phyloP scores from a whole-genome alignment of 768 basidiomycete species.

The Chalciporus pseudorubinellus region DNA sequence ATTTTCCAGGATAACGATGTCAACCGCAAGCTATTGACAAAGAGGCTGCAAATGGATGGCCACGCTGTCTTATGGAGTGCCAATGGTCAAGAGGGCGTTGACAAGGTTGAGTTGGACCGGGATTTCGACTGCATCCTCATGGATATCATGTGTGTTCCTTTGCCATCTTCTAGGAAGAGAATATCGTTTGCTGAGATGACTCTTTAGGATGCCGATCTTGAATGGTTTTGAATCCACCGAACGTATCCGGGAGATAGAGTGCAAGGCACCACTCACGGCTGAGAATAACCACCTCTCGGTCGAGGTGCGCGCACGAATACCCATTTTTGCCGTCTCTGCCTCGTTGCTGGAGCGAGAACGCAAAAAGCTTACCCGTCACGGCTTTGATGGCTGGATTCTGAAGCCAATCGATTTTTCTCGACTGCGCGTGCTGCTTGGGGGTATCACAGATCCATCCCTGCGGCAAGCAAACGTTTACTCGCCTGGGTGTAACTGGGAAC shows the following conservation, averaged over 20 bases:
- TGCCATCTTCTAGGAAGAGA: background rate
- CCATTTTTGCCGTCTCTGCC: constrained; percentile 81
- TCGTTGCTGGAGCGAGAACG: constrained; percentile 61
- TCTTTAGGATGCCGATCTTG: constrained; percentile 71
- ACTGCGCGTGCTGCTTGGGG: constrained; percentile 54
- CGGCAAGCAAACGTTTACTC: constrained; percentile 52
- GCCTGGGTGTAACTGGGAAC: constrained; percentile 56
- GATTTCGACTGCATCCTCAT: constrained; percentile 74
- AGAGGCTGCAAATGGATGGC: constrained; percentile 63
- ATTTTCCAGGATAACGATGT: constrained; percentile 68
- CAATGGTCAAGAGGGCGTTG: constrained; percentile 76
- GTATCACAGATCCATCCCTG: constrained; percentile 52
- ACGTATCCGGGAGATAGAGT: constrained; percentile 63
- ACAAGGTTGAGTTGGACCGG: constrained; percentile 53
- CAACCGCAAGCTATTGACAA: constrained; percentile 68
- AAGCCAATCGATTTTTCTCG: constrained; percentile 82
- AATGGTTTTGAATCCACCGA: constrained; percentile 69
- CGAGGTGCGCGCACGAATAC: constrained; percentile 60
- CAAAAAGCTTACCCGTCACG: constrained; percentile 47
- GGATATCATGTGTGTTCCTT: constrained; percentile 69
- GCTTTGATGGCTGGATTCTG: constrained; percentile 81
- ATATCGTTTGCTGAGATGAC: background rate
- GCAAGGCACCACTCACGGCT: background rate
- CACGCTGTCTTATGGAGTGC: constrained; percentile 63
- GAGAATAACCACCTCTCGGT: constrained; percentile 40